A percentile compares a stretch with the other conserved stretches of the same genome.
Conservation (phyloP, 345 rosid genomes). For the Eucalyptus polyanthemos region DNA sequence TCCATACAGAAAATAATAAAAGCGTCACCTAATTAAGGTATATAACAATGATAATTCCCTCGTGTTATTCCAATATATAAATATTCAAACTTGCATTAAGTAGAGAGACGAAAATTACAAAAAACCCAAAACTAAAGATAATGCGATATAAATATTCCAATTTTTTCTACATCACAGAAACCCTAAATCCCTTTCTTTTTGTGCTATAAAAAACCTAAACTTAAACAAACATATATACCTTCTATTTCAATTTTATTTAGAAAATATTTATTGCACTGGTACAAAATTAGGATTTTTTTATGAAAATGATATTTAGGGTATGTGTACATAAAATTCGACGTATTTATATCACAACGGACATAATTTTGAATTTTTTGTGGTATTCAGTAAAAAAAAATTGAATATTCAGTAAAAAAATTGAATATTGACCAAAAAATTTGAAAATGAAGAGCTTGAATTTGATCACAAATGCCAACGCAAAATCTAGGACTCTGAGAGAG, state of each 20-base stretch:
- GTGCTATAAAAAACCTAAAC: no score
- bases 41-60: background rate
- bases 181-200: background rate
- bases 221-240: background rate
- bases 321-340: background rate
- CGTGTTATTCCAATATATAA: background rate
- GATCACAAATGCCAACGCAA: background rate
- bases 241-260: no score
- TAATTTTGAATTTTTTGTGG: background rate
- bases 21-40: background rate
- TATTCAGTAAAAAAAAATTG: background rate
- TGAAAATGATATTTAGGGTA: background rate
- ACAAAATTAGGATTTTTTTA: no score
- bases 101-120: background rate
- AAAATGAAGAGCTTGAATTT: background rate
- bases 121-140: background rate
- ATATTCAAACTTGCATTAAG: background rate
- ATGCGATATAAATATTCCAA: background rate
- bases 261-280: accelerated
- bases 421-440: background rate
- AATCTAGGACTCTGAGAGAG: background rate
- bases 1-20: background rate
- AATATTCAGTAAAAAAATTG: background rate
- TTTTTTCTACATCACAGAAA: background rate
- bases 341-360: no score